phyloP scores from a whole-genome alignment of 805 yeast genomes.

The Kazachstania africana region DNA sequence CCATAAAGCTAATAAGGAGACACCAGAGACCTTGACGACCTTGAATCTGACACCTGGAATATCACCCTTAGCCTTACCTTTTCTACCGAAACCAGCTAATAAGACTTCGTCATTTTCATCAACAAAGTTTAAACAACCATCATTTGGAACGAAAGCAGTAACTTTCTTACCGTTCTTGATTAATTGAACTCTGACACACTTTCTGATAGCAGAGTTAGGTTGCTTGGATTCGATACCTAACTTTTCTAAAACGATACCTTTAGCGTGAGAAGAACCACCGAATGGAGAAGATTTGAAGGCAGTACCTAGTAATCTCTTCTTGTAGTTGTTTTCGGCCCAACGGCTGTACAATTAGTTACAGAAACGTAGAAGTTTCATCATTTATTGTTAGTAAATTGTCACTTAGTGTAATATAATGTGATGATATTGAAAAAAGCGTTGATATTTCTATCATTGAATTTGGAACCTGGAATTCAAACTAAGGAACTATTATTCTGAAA shows the following conservation, averaged over 20 bases:
- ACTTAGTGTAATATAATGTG: too few species aligned
- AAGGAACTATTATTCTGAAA: too few species aligned
- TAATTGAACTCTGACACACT: conserved; percentile 99
- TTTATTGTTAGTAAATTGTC: neutral
- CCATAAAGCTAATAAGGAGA: conserved; percentile 98
- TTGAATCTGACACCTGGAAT: conserved; percentile 99
- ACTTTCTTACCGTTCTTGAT: conserved; percentile 99
- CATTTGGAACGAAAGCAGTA: conserved; percentile 99
- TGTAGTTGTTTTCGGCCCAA: conserved; percentile 98
- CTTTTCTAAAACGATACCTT: conserved; percentile 99
- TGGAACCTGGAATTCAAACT: too few species aligned
- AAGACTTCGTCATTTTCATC: conserved; percentile 99
- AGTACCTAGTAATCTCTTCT: conserved; percentile 98
- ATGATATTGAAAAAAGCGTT: too few species aligned
- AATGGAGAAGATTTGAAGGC: conserved; percentile 99
- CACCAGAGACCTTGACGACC: conserved; percentile 99
- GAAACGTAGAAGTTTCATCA: neutral
- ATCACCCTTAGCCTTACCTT: conserved; percentile 99
- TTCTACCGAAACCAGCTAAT: conserved; percentile 99
- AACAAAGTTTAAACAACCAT: conserved; percentile 99
- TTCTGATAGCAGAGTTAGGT: conserved; percentile 99
- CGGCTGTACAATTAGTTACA: conserved; percentile 37
- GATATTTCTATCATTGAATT: too few species aligned
- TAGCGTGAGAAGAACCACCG: conserved; percentile 99
- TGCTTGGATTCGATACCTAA: conserved; percentile 99